Conservation (phyloP, 768 basidiomycete genomes). For the Amanita fuliginea region DNA sequence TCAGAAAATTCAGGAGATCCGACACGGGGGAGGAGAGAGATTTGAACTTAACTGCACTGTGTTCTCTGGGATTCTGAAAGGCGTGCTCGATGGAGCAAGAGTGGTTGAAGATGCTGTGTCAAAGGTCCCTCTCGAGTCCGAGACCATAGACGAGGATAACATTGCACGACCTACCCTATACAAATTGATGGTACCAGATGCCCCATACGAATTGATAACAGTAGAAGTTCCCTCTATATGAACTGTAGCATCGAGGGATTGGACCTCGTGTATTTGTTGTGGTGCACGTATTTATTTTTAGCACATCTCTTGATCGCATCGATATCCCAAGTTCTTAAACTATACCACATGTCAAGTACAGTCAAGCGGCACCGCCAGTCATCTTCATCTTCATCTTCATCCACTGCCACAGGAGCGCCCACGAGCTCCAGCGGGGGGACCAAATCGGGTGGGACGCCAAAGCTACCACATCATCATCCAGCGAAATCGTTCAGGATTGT, state of each 20-base stretch:
- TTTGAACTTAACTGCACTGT: neutral
- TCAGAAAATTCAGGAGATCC: neutral
- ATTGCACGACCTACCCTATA: too few species aligned
- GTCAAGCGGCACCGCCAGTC: constrained; percentile 26
- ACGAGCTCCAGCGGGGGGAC: constrained; percentile 21
- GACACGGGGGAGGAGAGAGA: neutral
- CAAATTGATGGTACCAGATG: too few species aligned
- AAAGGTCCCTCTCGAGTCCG: neutral
- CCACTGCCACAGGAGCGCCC: constrained; percentile 15
- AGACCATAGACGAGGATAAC: too few species aligned
- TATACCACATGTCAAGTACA: constrained; percentile 6
- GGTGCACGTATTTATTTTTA: too few species aligned
- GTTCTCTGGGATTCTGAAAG: neutral
- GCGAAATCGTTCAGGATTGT: constrained; percentile 6
- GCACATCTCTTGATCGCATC: neutral
- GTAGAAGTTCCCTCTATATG: too few species aligned
- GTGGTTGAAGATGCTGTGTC: neutral
- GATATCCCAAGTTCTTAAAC: neutral
- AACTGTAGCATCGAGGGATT: too few species aligned
- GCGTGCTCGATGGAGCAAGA: neutral
- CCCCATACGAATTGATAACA: too few species aligned
- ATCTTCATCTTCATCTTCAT: constrained; percentile 25
- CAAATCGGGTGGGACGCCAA: constrained; percentile 17
- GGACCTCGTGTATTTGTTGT: too few species aligned
- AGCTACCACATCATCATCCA: constrained; percentile 4